Percentiles rank a stretch among this genome's conserved stretches.
Conservation (phyloP, 805 yeast genomes). For the Sugiyamaella smithiae region DNA sequence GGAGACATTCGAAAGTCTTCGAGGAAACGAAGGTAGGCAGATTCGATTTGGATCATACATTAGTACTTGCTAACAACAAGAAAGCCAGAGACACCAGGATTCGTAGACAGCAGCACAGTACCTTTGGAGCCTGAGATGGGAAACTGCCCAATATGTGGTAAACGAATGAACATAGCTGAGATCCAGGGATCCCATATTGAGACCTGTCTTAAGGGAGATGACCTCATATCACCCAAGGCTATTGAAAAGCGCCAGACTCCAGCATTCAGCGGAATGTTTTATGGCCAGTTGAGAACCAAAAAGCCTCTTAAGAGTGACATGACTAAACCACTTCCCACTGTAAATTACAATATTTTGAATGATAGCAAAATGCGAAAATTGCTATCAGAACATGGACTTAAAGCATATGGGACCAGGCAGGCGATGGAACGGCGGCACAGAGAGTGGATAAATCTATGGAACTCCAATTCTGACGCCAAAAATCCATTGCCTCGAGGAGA, state of each 20-base stretch:
- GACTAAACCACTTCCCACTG: conserved; percentile 43
- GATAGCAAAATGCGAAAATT: conserved; percentile 61
- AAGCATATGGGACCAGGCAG: conserved; percentile 59
- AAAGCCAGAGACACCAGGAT: no score
- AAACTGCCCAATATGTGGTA: conserved; percentile 66
- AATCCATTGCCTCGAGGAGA: conserved; percentile 58
- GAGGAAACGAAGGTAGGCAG: conserved; percentile 5
- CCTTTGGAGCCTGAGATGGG: conserved; percentile 34
- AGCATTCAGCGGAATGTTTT: not conserved
- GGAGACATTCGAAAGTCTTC: conserved; percentile 5
- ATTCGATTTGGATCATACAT: no score
- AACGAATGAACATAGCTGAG: conserved; percentile 50
- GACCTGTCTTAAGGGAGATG: conserved; percentile 43
- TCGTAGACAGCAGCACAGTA: not conserved
- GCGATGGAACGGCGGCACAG: conserved; percentile 69
- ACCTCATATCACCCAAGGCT: not conserved
- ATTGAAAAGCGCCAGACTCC: not conserved
- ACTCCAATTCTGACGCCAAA: conserved; percentile 73
- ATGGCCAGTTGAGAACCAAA: conserved; percentile 4
- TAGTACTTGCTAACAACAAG: no score
- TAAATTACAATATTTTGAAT: conserved; percentile 60
- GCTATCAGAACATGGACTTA: conserved; percentile 51
- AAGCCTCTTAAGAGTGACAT: conserved; percentile 26
- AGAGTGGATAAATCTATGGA: conserved; percentile 74
- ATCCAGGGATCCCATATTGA: conserved; percentile 63